phyloP scores from a whole-genome alignment of 805 yeast genomes.

The Candida piceae region DNA sequence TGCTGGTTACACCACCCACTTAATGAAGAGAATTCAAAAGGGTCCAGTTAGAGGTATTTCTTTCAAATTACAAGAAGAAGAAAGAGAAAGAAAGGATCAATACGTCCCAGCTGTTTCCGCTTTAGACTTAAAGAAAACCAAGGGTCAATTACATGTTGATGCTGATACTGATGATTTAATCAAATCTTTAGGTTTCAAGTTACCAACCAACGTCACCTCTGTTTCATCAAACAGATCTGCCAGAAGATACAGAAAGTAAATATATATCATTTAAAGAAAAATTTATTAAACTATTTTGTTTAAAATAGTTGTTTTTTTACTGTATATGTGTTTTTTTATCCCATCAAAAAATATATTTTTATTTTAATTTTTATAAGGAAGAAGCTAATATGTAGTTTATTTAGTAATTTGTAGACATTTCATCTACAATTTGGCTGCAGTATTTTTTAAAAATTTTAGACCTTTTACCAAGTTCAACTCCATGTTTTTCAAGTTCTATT shows the following conservation, averaged over 20 bases:
- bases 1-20: constrained; percentile 99
- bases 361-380: constrained; percentile 3
- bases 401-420: constrained; percentile 5
- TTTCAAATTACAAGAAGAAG: constrained; percentile 99
- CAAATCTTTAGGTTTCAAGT: constrained; percentile 85
- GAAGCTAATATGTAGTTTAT: too few relatives aligned
- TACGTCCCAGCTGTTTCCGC: constrained; percentile 99
- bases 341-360: too few relatives aligned
- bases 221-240: constrained; percentile 87
- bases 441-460: constrained; percentile 38
- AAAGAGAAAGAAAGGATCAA: constrained; percentile 99
- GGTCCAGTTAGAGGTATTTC: constrained; percentile 99
- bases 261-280: constrained; percentile 7
- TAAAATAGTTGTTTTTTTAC: constrained; percentile 3
- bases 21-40: constrained; percentile 99
- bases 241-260: constrained; percentile 84
- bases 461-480: constrained; percentile 31
- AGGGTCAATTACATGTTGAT: constrained; percentile 95
- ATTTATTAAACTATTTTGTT: constrained; percentile 5
- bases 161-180: constrained; percentile 94
- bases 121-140: constrained; percentile 94
- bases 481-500: constrained; percentile 15
- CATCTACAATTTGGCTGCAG: constrained; percentile 35
- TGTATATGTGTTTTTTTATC: constrained; percentile 4
- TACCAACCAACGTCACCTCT: constrained; percentile 80